Evolutionary conservation across 2,329 filamentous ascomycete species (phyloP).

Genomic region (Clonostachys chloroleuca): DNA sequence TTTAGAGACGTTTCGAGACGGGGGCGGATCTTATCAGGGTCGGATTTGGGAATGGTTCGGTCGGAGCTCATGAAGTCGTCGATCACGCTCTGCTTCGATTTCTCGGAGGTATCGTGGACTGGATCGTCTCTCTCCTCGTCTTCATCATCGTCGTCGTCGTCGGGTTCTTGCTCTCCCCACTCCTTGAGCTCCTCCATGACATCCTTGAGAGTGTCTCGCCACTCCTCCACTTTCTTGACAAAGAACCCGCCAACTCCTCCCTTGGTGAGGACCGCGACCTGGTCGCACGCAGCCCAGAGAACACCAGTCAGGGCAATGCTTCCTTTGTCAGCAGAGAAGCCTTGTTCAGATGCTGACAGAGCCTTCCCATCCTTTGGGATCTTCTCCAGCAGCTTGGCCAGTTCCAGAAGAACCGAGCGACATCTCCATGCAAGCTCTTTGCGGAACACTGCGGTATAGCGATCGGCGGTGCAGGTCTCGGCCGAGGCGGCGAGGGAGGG

Average conservation of each 20-base stretch:
- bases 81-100: conserved; percentile 50
- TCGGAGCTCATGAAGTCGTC: conserved; percentile 65
- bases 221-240: conserved; percentile 67
- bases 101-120: conserved; percentile 24
- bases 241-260: conserved; percentile 68
- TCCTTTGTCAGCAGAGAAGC: conserved; percentile 38
- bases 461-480: conserved; percentile 55
- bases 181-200: conserved; percentile 82
- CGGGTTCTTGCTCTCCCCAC: conserved; percentile 72
- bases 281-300: conserved; percentile 81
- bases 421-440: conserved; percentile 58
- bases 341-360: conserved; percentile 20
- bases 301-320: conserved; percentile 67
- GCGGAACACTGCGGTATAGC: conserved; percentile 60
- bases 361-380: conserved; percentile 57
- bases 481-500: conserved; percentile 70
- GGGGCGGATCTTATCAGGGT: conserved; percentile 60
- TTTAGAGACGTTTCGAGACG: conserved; percentile 61
- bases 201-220: conserved; percentile 72
- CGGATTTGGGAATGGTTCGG: conserved; percentile 56
- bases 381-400: conserved; percentile 54
- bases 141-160: conserved; percentile 47
- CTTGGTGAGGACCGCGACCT: conserved; percentile 57
- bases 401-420: conserved; percentile 56
- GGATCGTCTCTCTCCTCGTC: conserved; percentile 39